A percentile compares a stretch with the other conserved stretches of the same genome.
phyloP scores from a whole-genome alignment of 352 stramenopile genomes.

The Globisporangium yorkense region DNA sequence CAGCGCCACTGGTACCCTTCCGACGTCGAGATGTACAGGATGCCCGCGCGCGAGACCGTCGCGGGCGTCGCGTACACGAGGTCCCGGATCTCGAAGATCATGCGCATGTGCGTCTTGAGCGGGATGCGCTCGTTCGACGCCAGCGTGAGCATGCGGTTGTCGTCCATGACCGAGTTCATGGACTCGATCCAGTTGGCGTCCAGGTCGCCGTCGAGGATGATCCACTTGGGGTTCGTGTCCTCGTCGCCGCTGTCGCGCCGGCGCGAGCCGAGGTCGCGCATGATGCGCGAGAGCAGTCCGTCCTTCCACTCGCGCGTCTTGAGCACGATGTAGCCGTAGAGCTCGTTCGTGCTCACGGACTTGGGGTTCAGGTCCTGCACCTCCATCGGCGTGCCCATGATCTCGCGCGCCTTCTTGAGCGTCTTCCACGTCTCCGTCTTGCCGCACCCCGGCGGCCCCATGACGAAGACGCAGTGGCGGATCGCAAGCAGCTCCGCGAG shows the following conservation, averaged over 20 bases:
- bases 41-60: constrained; percentile 93
- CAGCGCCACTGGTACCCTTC: constrained; percentile 94
- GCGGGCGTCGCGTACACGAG: constrained; percentile 94
- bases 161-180: constrained; percentile 97
- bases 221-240: constrained; percentile 95
- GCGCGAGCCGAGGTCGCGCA: constrained; percentile 92
- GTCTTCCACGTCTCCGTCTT: constrained; percentile 97
- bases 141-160: constrained; percentile 95
- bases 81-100: constrained; percentile 97
- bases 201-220: constrained; percentile 95
- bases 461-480: constrained; percentile 95
- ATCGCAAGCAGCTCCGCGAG: constrained; percentile 93
- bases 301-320: constrained; percentile 96
- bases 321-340: constrained; percentile 95
- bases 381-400: constrained; percentile 86
- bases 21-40: constrained; percentile 95
- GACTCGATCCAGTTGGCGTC: constrained; percentile 98
- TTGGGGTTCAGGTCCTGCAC: constrained; percentile 95
- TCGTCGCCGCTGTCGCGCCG: constrained; percentile 85
- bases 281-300: constrained; percentile 92
- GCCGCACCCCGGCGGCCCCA: constrained; percentile 90
- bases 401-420: constrained; percentile 80
- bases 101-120: constrained; percentile 94
- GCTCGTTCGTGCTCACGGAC: constrained; percentile 92
- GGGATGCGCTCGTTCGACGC: constrained; percentile 96